These are phyloP conservation scores for Linaria vulgaris DNA, from an alignment of 257 asterid species.

Conservation along the genomic window DNA sequence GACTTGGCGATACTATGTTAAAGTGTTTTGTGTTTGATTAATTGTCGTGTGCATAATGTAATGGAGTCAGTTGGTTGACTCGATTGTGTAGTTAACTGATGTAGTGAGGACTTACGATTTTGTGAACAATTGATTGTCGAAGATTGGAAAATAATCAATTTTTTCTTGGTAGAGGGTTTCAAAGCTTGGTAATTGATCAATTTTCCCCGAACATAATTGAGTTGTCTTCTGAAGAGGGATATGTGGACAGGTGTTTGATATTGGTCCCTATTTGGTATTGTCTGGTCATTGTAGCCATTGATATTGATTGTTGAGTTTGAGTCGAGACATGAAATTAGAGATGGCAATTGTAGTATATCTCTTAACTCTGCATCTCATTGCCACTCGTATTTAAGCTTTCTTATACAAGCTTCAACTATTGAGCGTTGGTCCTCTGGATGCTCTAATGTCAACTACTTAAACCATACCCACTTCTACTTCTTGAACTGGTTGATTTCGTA, in stretches of 20 bases:
- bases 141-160: too few species aligned
- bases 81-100: too few species aligned
- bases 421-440: not conserved
- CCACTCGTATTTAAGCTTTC: not conserved
- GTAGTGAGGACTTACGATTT: too few species aligned
- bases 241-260: too few species aligned
- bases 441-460: not conserved
- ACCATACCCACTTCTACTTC: not conserved
- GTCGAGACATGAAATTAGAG: not conserved
- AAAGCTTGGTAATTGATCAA: not conserved
- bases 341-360: not conserved
- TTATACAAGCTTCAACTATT: conserved; percentile 4
- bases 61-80: not conserved
- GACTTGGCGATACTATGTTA: not conserved
- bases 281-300: not conserved
- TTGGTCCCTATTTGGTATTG: not conserved
- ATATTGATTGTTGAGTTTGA: not conserved
- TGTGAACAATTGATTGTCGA: too few species aligned
- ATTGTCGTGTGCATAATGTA: not conserved
- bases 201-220: not conserved
- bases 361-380: not conserved
- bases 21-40: not conserved
- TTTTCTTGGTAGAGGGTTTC: too few species aligned
- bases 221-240: too few species aligned
- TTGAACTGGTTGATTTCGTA: not conserved